Evolutionary conservation across 768 basidiomycete genomes (phyloP), one percentile per base, ranked within the genome.

Genomic region (Rhizopogon roseolus): DNA sequence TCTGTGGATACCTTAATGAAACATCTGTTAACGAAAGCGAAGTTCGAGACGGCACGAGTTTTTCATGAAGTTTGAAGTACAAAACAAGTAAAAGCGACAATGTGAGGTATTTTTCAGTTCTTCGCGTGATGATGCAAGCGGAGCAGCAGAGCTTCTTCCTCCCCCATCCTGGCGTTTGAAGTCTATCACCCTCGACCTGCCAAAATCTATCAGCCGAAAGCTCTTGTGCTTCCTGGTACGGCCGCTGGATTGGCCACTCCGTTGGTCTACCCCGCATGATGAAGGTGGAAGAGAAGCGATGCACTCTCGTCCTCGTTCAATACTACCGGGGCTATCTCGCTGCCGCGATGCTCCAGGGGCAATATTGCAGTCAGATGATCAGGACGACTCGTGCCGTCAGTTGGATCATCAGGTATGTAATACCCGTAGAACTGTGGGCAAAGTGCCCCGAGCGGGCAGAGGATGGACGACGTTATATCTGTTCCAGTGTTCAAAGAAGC

Each of bases 371-470:
- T 75, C 5, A 70, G 56, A 55, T 62, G 60, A n/a, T 46, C 16
- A 9, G 10, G 6, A 62, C 25, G 1, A 61, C 59, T 3, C 3
- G 8, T 32, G 8, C 49, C 22, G 45, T 51, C 40, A 51, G 65
- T 8, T 67, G 67, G n/a, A 1, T 38, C 44, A n/a, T 65, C 58
- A 1, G 71, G 72, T 0, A 58, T 61, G 58, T 85, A 86, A 64
- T 80, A 82, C 1, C 86, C 84, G 57, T 82, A 87, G 64, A 78
- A 86, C 62, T 84, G 82, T 0, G 85, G 84, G 3, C 81, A 78
- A 44, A 85, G 45, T 0, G 85, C 74, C 6, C 72, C 68, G 5
- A 79, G 68, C 3, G 81, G 80, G 65, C 5, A 81, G 34, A 17
- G 65, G 68, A 4, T 6, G 2, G 0, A 67, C 29, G 49, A 64